These are phyloP conservation scores for Neurospora sublineolata DNA, from an alignment of 495 filamentous ascomycete species.

Conservation along the genomic window DNA sequence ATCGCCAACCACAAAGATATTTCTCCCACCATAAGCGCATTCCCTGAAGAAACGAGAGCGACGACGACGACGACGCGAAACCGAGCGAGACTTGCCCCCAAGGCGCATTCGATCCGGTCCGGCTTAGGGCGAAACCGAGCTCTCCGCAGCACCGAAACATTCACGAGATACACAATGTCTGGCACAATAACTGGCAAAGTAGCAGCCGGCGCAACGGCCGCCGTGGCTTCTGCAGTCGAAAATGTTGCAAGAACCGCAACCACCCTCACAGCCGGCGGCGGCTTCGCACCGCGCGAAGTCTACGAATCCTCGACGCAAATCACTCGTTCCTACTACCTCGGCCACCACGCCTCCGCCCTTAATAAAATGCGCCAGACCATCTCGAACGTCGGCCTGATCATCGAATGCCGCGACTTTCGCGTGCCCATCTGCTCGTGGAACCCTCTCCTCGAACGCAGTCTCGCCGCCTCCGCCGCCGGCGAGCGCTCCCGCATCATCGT, in stretches of 20 bases:
- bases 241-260: constrained; percentile 9
- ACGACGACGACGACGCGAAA: background rate
- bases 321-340: constrained; percentile 89
- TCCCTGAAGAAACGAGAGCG: background rate
- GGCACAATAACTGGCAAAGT: constrained; percentile 3
- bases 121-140: background rate
- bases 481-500: constrained; percentile 62
- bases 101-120: background rate
- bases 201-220: background rate
- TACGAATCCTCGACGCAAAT: constrained; percentile 57
- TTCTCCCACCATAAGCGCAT: background rate
- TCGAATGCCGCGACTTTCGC: constrained; percentile 92
- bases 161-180: background rate
- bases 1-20: background rate
- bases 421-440: constrained; percentile 82
- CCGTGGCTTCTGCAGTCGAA: background rate
- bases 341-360: constrained; percentile 80
- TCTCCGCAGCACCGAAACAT: background rate
- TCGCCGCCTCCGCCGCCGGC: constrained; percentile 40
- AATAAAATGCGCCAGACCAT: constrained; percentile 76
- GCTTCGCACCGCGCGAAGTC: constrained; percentile 59
- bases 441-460: constrained; percentile 71
- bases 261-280: constrained; percentile 13
- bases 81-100: background rate
- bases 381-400: constrained; percentile 69